Conservation (phyloP, 2,329 filamentous ascomycete genomes). For the Microdochium nivale region DNA sequence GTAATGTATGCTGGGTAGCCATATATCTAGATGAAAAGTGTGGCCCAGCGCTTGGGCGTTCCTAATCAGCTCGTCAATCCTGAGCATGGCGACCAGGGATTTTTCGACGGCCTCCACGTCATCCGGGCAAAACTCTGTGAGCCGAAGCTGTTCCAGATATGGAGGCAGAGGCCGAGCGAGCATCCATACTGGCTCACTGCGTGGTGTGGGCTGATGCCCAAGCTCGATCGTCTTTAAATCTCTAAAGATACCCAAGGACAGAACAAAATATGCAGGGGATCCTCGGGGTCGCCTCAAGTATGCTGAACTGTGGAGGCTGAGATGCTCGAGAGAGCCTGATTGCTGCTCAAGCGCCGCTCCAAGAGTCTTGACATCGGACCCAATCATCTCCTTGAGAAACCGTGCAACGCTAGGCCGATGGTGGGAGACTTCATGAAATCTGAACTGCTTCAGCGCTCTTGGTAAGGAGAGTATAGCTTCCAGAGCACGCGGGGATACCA, state of each 20-base stretch:
- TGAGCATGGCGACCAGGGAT: not conserved
- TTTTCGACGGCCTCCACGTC: not conserved
- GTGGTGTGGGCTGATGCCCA: not conserved
- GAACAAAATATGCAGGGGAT: not conserved
- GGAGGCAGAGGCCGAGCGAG: not conserved
- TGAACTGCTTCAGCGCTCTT: not conserved
- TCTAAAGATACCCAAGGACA: not conserved
- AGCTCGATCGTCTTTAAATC: not conserved
- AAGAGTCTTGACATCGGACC: not conserved
- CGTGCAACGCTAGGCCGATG: not conserved
- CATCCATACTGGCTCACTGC: not conserved
- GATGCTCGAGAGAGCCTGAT: not conserved
- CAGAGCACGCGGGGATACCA: not conserved
- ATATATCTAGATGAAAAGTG: not conserved
- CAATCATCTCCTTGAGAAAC: not conserved
- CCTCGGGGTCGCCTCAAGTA: not conserved
- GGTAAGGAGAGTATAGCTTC: not conserved
- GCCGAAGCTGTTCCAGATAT: not conserved
- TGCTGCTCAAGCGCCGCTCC: not conserved
- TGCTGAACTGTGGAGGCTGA: not conserved
- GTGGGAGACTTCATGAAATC: not conserved
- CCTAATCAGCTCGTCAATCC: not conserved
- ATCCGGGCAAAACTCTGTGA: not conserved
- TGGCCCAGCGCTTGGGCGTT: not conserved
- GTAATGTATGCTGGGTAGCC: not conserved